Conservation (phyloP, 495 filamentous ascomycete genomes). For the Aspergillus affinis region DNA sequence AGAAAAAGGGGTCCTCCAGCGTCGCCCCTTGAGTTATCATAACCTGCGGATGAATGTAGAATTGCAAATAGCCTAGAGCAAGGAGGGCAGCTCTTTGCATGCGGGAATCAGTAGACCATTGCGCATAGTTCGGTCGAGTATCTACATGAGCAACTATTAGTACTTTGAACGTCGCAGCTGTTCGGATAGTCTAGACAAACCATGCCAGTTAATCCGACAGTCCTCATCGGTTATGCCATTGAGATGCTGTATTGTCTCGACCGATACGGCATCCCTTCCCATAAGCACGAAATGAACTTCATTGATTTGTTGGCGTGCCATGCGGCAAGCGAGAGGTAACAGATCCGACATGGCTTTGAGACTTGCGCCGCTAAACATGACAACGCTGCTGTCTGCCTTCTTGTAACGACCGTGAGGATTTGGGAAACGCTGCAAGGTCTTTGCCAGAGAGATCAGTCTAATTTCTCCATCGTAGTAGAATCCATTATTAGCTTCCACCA, state of each 20-base stretch:
- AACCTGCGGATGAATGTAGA: slow-evolving; percentile 49
- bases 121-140: slow-evolving; percentile 48
- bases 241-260: slow-evolving; percentile 49
- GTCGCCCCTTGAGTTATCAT: slow-evolving; percentile 47
- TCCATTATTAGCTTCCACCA: slow-evolving; percentile 20
- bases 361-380: slow-evolving; percentile 53
- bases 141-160: slow-evolving; percentile 30
- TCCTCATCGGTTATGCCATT: slow-evolving; percentile 46
- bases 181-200: slow-evolving; percentile 26
- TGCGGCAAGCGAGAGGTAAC: slow-evolving; percentile 55
- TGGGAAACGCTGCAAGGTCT: slow-evolving; percentile 44
- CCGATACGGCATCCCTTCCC: slow-evolving; percentile 53
- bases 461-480: slow-evolving; percentile 56
- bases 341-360: slow-evolving; percentile 51
- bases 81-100: slow-evolving; percentile 50
- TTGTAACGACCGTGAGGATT: slow-evolving; percentile 28
- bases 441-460: slow-evolving; percentile 52
- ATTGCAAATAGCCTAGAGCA: slow-evolving; percentile 44
- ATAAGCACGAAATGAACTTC: slow-evolving; percentile 55
- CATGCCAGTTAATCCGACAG: slow-evolving; percentile 56
- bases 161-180: not conserved
- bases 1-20: slow-evolving; percentile 54
- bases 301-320: slow-evolving; percentile 45
- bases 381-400: slow-evolving; percentile 32
- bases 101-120: slow-evolving; percentile 46